Base-by-base conservation (phyloP, 495 filamentous ascomycete genomes). In the Usnea hakonensis region DNA sequence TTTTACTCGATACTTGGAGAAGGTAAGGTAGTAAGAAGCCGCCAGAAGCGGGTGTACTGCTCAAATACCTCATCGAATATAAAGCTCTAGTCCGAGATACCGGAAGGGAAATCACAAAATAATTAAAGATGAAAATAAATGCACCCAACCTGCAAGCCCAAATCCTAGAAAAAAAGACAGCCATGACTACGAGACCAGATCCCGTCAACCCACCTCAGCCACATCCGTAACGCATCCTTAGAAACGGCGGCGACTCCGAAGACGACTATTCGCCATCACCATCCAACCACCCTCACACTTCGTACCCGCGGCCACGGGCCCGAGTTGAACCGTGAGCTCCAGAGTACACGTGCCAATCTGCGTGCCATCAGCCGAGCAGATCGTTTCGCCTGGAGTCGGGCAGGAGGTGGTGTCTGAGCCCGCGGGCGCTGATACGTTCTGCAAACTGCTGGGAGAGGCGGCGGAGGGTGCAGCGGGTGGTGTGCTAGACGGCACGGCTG, bases 191-290 rank as follows among this genome's bases (percentile, higher is more conserved):
- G n/a, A n/a, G n/a, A n/a, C n/a, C n/a, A n/a, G n/a, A n/a, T n/a
- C n/a, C n/a, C n/a, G n/a, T n/a, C n/a, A n/a, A n/a, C n/a, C n/a
- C n/a, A n/a, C n/a, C n/a, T n/a, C n/a, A n/a, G n/a, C n/a, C n/a
- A n/a, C n/a, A n/a, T n/a, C n/a, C n/a, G n/a, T n/a, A n/a, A n/a
- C n/a, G n/a, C n/a, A n/a, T n/a, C n/a, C n/a, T n/a, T n/a, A n/a
- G n/a, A n/a, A 52, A 52, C 14, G 5, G 28, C 48, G 48, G n/a
- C 48, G 48, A 9, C 28, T 32, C 48, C 48, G 48, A 19, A 52
- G 48, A 52, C 48, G 48, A 19, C 48, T 52, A 19, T 52, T 52
- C 8, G 48, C 48, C 48, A 52, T 52, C 10, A 52, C 48, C 48
- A 52, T 19, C 1, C 21, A 52, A 8, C 48, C 48, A 2, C 48